Conservation (phyloP, 805 yeast genomes). For the Nakazawaea ishiwadae region DNA sequence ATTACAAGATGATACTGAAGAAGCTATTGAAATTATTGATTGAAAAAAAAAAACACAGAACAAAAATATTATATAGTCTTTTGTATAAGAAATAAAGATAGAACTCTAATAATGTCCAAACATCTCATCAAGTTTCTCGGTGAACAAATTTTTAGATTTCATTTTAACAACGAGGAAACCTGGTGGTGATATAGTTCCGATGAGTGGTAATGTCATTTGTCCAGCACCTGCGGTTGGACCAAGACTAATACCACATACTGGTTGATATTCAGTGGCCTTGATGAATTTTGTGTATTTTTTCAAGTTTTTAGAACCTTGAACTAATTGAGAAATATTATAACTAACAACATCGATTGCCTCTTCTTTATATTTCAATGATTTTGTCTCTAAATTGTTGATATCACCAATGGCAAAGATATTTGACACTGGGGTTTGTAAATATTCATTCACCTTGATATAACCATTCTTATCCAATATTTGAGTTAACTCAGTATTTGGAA, state of each 20-base stretch:
- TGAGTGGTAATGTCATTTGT: constrained; percentile 19
- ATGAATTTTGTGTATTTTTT: constrained; percentile 4
- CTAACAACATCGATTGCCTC: constrained; percentile 16
- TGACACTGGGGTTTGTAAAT: constrained; percentile 6
- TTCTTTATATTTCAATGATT: constrained; percentile 16
- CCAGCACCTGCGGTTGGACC: constrained; percentile 25
- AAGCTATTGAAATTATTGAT: constrained; percentile 2
- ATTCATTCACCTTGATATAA: constrained; percentile 12
- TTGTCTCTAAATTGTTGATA: constrained; percentile 20
- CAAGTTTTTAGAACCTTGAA: background rate
- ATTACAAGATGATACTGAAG: constrained; percentile 3
- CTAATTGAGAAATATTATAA: constrained; percentile 15
- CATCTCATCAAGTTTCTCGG: constrained; percentile 3
- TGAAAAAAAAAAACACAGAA: background rate
- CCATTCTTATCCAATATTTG: constrained; percentile 15
- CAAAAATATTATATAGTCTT: background rate
- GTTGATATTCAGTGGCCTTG: background rate
- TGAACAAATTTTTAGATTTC: constrained; percentile 19
- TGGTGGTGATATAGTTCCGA: constrained; percentile 19
- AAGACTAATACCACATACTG: constrained; percentile 16
- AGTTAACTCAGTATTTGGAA: constrained; percentile 18
- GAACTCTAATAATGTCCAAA: background rate
- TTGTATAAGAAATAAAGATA: background rate
- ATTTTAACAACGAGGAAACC: constrained; percentile 15
- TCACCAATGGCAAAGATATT: constrained; percentile 31